Percentiles rank a stretch among this genome's conserved stretches.
phyloP scores from a whole-genome alignment of 352 stramenopile genomes.

The Globisporangium uncinulatum region DNA sequence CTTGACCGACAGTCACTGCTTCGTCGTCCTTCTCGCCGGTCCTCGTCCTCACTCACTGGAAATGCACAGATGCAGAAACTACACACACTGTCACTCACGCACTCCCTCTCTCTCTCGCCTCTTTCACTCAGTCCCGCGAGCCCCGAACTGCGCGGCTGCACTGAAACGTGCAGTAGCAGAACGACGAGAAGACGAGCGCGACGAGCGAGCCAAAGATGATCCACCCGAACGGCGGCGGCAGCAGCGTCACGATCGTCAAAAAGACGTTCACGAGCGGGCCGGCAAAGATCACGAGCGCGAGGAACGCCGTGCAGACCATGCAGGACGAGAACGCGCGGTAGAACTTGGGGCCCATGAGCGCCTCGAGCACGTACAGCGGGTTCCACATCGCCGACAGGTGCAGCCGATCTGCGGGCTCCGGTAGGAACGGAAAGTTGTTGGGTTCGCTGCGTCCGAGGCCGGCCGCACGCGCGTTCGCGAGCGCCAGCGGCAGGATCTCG shows the following conservation, averaged over 20 bases:
- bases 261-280: constrained; percentile 70
- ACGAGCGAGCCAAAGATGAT: constrained; percentile 50
- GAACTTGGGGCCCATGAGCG: constrained; percentile 68
- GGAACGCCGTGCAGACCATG: constrained; percentile 45
- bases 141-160: constrained; percentile 43
- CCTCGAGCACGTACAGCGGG: constrained; percentile 71
- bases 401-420: constrained; percentile 65
- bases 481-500: constrained; percentile 58
- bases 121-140: constrained; percentile 7
- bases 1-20: no score
- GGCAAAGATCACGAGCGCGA: constrained; percentile 58
- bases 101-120: background rate
- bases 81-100: background rate
- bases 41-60: no score
- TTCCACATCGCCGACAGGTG: constrained; percentile 82
- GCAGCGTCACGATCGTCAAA: constrained; percentile 55
- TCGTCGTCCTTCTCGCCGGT: no score
- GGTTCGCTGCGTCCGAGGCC: constrained; percentile 69
- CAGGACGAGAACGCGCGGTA: constrained; percentile 65
- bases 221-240: constrained; percentile 52
- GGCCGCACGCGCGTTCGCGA: constrained; percentile 55
- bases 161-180: constrained; percentile 50
- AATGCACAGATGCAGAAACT: no score
- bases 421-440: constrained; percentile 74
- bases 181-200: constrained; percentile 23